A percentile compares a stretch with the other conserved stretches of the same genome.
Conservation (phyloP, 768 basidiomycete genomes). For the Crassisporium funariophilum region DNA sequence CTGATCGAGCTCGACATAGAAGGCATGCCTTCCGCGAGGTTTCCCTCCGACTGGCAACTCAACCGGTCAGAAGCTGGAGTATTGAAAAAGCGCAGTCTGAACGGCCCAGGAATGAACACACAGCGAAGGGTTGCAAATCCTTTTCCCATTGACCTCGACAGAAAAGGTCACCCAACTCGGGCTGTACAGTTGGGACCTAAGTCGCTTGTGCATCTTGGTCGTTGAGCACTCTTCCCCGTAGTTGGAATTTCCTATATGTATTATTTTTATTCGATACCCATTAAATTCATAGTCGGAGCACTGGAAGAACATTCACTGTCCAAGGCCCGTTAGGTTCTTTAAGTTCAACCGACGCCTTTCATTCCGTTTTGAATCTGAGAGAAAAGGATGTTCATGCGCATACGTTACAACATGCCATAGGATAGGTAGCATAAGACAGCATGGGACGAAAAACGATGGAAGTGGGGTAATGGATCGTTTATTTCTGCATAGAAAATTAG, state of each 20-base stretch:
- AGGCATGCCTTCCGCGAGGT: slow-evolving; percentile 41
- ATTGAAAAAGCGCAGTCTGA: slow-evolving; percentile 24
- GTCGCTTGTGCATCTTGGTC: slow-evolving; percentile 23
- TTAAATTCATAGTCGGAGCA: not conserved
- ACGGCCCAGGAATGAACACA: slow-evolving; percentile 7
- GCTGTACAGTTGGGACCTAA: slow-evolving; percentile 43
- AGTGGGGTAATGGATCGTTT: slow-evolving; percentile 22
- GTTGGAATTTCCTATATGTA: not conserved
- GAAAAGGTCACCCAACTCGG: slow-evolving; percentile 34
- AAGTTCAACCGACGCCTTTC: no score
- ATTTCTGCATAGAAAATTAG: slow-evolving; percentile 31
- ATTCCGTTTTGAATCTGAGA: slow-evolving; percentile 9
- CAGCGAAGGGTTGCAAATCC: slow-evolving; percentile 22
- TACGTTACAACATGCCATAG: slow-evolving; percentile 35
- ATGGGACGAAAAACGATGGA: slow-evolving; percentile 23
- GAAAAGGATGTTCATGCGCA: slow-evolving; percentile 27
- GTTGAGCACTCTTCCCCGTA: slow-evolving; percentile 2
- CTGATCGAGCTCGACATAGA: slow-evolving; percentile 33
- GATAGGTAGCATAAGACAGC: slow-evolving; percentile 31
- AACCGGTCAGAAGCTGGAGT: slow-evolving; percentile 13
- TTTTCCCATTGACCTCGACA: slow-evolving; percentile 41
- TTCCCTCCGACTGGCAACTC: slow-evolving; percentile 40
- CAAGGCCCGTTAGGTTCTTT: no score
- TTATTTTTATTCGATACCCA: not conserved
- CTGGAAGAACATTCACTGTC: not conserved